Base-by-base conservation (phyloP, 2,329 filamentous ascomycete genomes). In the Sphaceloma murrayae region DNA sequence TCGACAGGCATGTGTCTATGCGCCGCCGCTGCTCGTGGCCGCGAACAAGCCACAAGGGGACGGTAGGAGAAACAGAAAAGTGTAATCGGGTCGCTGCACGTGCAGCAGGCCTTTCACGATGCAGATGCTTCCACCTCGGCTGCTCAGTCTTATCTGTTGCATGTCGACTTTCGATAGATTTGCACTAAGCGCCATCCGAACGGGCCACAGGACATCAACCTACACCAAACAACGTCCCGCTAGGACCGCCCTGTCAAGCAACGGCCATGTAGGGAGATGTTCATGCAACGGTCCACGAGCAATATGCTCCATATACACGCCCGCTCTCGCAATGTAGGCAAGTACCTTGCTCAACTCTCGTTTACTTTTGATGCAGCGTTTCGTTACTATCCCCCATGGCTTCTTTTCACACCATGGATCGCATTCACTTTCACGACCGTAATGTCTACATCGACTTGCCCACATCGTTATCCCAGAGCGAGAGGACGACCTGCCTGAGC, bases 401-500 rank as follows among this genome's bases (percentile, higher is more conserved):
- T n/a, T 40, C 36, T 11, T 40, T 40, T 16, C 36, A 40, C 30
- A 40, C 36, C 43, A 45, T 45, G 43, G 43, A 34, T 27, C 43
- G 24, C 30, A 33, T 34, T 34, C 31, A 45, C 18, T 29, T 34
- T 29, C 43, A 34, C 11, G 43, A 34, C 22, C 30, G 13, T 34
- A 29, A 45, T 19, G 30, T 45, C 22, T 29, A 22, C 22, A 24
- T 36, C 11, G 30, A 29, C 11, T 13, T 45, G 6, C 43, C 43
- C 13, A 26, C 22, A n/a, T 24, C 31, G 11, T 27, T 45, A n/a
- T 4, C 43, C 3, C 43, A 34, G 19, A 27, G 17, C 13, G 43
- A 36, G 30, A 33, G 24, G 30, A 34, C n/a, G 5, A 27, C n/a
- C 16, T 40, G 36, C 36, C 24, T 40, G 4, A 8, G 14, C 19